Percentiles rank a stretch among this genome's conserved stretches.
Evolutionary conservation across 2,329 filamentous ascomycete species (phyloP).

Genomic region (Hansfordia pulvinata): DNA sequence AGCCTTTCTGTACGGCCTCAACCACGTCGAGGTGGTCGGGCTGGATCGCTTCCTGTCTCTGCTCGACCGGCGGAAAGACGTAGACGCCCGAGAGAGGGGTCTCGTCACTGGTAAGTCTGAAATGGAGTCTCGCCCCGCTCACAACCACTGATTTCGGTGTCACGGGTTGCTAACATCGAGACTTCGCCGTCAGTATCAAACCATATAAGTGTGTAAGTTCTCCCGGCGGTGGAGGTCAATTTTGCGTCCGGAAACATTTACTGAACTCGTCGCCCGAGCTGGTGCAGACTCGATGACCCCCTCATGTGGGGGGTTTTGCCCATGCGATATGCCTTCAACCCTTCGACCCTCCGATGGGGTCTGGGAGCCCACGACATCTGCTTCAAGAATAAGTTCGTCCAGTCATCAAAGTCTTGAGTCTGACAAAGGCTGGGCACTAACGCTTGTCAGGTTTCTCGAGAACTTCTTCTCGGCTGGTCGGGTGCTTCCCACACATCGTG

Average conservation of each 20-base stretch:
- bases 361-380: constrained; percentile 93
- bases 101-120: constrained; percentile 62
- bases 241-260: constrained; percentile 4
- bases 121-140: too few relatives aligned
- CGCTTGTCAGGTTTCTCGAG: constrained; percentile 41
- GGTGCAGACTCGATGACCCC: constrained; percentile 74
- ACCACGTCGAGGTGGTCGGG: constrained; percentile 62
- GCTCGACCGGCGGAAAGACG: constrained; percentile 59
- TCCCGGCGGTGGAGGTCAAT: constrained; percentile 7
- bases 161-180: not conserved
- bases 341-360: constrained; percentile 71
- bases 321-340: constrained; percentile 54
- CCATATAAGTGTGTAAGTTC: constrained; percentile 74
- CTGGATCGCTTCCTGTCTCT: constrained; percentile 62
- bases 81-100: constrained; percentile 54
- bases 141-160: constrained; percentile 1
- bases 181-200: constrained; percentile 55
- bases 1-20: constrained; percentile 62
- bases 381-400: constrained; percentile 63
- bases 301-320: constrained; percentile 87
- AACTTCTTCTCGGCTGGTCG: constrained; percentile 84
- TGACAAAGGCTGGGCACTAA: not conserved
- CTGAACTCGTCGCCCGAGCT: constrained; percentile 11
- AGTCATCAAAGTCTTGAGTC: not conserved
- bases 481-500: constrained; percentile 77